Evolutionary conservation across 495 filamentous ascomycete genomes (phyloP).

Genomic region (Viridothelium virens): DNA sequence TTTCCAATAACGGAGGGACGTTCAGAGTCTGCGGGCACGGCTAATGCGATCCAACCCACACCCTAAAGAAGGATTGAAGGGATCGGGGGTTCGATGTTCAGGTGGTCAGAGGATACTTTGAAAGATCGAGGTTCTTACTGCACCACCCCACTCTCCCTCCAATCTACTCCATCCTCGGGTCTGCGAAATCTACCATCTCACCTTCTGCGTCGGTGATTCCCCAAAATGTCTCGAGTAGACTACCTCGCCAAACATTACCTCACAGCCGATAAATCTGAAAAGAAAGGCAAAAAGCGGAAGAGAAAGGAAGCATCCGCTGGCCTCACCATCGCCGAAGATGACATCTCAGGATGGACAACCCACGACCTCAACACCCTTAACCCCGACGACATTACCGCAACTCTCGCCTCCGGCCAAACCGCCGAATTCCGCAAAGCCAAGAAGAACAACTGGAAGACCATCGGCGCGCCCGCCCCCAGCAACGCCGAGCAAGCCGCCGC

Average conservation of each 20-base stretch:
- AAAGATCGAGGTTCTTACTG: too few species aligned
- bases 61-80: not conserved
- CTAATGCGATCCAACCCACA: slow-evolving; percentile 9
- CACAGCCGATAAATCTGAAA: slow-evolving; percentile 63
- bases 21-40: not conserved
- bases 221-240: slow-evolving; percentile 56
- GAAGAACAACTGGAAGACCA: slow-evolving; percentile 67
- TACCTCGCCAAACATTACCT: slow-evolving; percentile 97
- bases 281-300: slow-evolving; percentile 83
- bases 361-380: slow-evolving; percentile 34
- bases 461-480: slow-evolving; percentile 48
- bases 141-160: too few species aligned
- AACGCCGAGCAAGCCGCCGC: slow-evolving; percentile 56
- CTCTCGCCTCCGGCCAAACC: slow-evolving; percentile 25
- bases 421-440: slow-evolving; percentile 73
- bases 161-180: too few species aligned
- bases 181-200: too few species aligned
- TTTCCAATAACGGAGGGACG: too few species aligned
- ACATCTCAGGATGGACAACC: slow-evolving; percentile 61
- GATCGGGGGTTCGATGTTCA: too few species aligned
- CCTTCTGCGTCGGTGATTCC: not conserved
- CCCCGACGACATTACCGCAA: slow-evolving; percentile 41
- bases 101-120: too few species aligned
- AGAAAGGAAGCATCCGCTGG: slow-evolving; percentile 46
- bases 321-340: slow-evolving; percentile 87